Evolutionary conservation across 2,329 filamentous ascomycete genomes (phyloP).

Genomic region (Dothistroma pini): DNA sequence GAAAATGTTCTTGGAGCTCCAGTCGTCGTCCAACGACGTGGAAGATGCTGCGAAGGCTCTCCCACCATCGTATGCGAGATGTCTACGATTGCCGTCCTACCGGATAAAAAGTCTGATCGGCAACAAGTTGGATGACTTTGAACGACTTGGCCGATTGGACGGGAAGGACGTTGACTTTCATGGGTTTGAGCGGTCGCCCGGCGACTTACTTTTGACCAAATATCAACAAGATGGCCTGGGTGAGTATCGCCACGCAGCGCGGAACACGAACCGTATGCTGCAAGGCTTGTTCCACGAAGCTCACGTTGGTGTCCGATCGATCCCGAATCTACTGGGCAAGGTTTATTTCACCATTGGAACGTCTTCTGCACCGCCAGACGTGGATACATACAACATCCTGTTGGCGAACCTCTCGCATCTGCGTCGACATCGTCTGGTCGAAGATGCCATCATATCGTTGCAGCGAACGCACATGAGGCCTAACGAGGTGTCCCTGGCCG

Average conservation of each 20-base stretch:
- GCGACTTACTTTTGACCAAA: slow-evolving; percentile 20
- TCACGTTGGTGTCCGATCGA: slow-evolving; percentile 6
- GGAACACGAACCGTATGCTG: slow-evolving; percentile 26
- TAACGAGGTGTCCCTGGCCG: slow-evolving; percentile 44
- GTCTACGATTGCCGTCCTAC: too few species aligned
- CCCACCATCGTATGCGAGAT: slow-evolving; percentile 12
- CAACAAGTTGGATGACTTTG: too few species aligned
- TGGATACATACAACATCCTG: slow-evolving; percentile 68
- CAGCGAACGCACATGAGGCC: slow-evolving; percentile 40
- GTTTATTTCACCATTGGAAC: slow-evolving; percentile 64
- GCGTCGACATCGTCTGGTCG: slow-evolving; percentile 26
- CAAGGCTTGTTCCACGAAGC: slow-evolving; percentile 27
- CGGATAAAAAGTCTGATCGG: too few species aligned
- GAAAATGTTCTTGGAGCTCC: slow-evolving; percentile 32
- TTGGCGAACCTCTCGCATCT: slow-evolving; percentile 58
- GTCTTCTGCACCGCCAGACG: slow-evolving; percentile 57
- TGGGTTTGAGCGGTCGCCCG: background rate
- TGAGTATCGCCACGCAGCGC: slow-evolving; percentile 29
- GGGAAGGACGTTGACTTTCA: slow-evolving; percentile 4
- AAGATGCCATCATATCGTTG: slow-evolving; percentile 31
- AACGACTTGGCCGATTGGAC: background rate
- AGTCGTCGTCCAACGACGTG: slow-evolving; percentile 11
- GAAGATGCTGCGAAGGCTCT: slow-evolving; percentile 23
- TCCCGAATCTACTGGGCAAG: slow-evolving; percentile 32
- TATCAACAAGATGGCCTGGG: slow-evolving; percentile 41